phyloP scores from a whole-genome alignment of 225 moss, liverwort and hornwort species.

The Ulota crispa region DNA sequence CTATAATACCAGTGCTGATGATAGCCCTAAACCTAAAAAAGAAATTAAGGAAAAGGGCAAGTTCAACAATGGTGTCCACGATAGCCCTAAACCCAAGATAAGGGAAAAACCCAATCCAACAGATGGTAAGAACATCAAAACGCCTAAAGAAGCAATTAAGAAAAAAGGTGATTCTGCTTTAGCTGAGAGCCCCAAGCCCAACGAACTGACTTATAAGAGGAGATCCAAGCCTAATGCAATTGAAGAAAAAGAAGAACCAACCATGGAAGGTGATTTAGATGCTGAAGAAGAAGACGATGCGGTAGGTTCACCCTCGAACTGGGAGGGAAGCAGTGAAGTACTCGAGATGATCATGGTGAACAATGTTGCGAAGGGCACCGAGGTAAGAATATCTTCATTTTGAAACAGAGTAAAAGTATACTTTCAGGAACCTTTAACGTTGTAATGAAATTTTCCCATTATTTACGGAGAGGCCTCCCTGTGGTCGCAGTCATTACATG shows the following conservation, averaged over 20 bases:
- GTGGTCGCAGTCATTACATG: neutral
- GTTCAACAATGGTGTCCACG: neutral
- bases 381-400: constrained; percentile 49
- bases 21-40: constrained; percentile 6
- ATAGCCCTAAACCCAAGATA: constrained; percentile 5
- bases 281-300: constrained; percentile 28
- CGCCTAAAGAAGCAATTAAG: neutral
- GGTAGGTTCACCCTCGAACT: constrained; percentile 22
- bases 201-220: constrained; percentile 5
- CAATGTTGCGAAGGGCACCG: constrained; percentile 57
- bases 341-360: constrained; percentile 89
- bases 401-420: neutral
- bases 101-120: neutral
- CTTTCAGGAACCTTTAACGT: neutral
- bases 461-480: neutral
- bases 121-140: neutral
- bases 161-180: neutral
- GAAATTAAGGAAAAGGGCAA: neutral
- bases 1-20: neutral
- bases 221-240: constrained; percentile 1
- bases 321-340: constrained; percentile 59
- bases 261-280: neutral
- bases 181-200: constrained; percentile 17
- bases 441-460: neutral
- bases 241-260: neutral